Percentiles rank a stretch among this genome's conserved stretches.
Evolutionary conservation across 345 rosid species (phyloP).

Genomic region (Syzygium jambos): DNA sequence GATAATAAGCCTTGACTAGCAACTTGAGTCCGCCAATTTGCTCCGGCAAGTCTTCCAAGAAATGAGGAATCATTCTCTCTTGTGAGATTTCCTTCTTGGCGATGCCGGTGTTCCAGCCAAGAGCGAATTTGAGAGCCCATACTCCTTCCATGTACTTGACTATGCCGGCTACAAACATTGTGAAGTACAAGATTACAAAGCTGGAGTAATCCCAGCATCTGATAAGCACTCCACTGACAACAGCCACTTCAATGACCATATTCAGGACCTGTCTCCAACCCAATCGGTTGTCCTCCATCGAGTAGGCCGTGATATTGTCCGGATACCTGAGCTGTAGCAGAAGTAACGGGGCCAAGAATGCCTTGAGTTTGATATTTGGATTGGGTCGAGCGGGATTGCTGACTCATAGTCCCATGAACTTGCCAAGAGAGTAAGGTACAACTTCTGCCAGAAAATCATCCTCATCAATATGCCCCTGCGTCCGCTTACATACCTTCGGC

Average conservation of each 20-base stretch:
- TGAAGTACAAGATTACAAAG: background rate
- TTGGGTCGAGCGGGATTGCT: background rate
- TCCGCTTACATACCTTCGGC: background rate
- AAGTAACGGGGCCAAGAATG: background rate
- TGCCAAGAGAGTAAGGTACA: background rate
- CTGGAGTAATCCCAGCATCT: background rate
- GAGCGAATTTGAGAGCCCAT: constrained; percentile 1
- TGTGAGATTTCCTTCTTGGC: background rate
- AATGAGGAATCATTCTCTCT: background rate
- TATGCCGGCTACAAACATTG: background rate
- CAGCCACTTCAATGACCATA: background rate
- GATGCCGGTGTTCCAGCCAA: background rate
- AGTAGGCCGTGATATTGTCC: constrained; percentile 1
- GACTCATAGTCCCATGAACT: background rate
- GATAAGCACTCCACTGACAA: background rate
- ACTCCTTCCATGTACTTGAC: constrained; percentile 4
- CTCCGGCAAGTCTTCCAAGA: background rate
- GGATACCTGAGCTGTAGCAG: constrained; percentile 1
- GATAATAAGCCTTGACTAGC: background rate
- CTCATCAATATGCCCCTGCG: background rate
- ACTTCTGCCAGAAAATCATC: background rate
- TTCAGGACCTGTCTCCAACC: constrained; percentile 7
- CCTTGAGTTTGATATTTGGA: background rate
- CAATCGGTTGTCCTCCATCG: constrained; percentile 1
- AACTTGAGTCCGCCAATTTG: background rate